A percentile compares a stretch with the other conserved stretches of the same genome.
These are phyloP conservation scores for Brasilioporus rufonigricans DNA, from an alignment of 768 basidiomycete species.

Conservation along the genomic window DNA sequence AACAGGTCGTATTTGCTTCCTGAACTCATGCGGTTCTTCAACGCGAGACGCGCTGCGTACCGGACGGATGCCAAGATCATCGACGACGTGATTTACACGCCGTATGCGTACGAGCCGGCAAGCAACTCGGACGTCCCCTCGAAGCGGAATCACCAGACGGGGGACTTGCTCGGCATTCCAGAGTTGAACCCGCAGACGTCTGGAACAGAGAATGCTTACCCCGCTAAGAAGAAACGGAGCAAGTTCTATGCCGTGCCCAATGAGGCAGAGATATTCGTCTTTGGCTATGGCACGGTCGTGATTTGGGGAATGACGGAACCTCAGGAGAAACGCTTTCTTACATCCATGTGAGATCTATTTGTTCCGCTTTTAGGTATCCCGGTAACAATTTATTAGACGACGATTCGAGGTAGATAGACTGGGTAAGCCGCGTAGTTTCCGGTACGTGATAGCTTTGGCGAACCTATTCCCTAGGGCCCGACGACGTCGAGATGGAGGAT, in stretches of 20 bases:
- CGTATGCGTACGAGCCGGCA: constrained; percentile 73
- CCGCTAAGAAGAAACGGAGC: constrained; percentile 51
- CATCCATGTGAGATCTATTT: constrained; percentile 71
- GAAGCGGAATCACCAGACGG: constrained; percentile 41
- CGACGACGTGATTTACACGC: constrained; percentile 93
- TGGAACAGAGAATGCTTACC: constrained; percentile 34
- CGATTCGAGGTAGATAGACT: constrained; percentile 92
- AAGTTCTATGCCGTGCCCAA: constrained; percentile 65
- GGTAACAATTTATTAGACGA: constrained; percentile 51
- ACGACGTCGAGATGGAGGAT: constrained; percentile 94
- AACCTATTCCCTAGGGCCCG: constrained; percentile 53
- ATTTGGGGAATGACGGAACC: constrained; percentile 97
- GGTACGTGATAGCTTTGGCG: constrained; percentile 1
- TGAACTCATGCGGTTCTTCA: constrained; percentile 87
- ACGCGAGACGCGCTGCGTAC: constrained; percentile 78
- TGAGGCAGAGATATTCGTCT: constrained; percentile 89
- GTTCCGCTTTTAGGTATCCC: neutral
- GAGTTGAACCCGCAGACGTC: constrained; percentile 43
- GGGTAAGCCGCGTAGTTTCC: constrained; percentile 41
- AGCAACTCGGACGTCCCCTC: constrained; percentile 31
- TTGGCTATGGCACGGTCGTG: constrained; percentile 92
- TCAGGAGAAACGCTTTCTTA: constrained; percentile 87
- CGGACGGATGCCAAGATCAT: constrained; percentile 84
- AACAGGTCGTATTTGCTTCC: constrained; percentile 83
- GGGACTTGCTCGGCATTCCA: constrained; percentile 76